Conservation (phyloP, 2,329 filamentous ascomycete species). For the Daldinia eschscholtzii region DNA sequence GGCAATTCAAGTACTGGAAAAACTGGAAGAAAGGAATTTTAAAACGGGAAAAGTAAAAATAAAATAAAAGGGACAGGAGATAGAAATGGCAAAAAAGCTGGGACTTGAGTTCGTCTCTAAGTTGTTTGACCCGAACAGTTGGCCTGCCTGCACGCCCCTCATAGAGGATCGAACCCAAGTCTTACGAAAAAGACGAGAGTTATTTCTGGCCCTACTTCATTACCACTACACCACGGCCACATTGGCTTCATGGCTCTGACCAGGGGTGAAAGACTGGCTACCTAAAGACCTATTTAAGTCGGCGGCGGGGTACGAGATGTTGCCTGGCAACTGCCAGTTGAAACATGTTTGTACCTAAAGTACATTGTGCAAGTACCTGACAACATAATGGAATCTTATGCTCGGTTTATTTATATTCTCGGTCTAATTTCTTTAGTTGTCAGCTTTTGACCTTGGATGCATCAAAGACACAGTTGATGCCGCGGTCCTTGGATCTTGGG, state of each 20-base stretch:
- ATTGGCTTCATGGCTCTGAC: constrained; percentile 1
- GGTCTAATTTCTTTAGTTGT: too few relatives aligned
- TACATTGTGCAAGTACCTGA: background rate
- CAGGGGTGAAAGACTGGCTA: background rate
- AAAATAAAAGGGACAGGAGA: background rate
- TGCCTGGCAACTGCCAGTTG: constrained; percentile 1
- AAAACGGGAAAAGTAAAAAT: background rate
- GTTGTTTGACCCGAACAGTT: constrained; percentile 5
- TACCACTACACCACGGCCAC: constrained; percentile 2
- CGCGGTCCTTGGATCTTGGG: background rate
- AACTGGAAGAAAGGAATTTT: background rate
- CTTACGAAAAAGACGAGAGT: background rate
- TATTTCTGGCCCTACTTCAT: constrained; percentile 6
- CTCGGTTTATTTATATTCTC: background rate
- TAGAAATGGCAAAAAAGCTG: constrained; percentile 1
- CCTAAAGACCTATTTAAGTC: constrained; percentile 1
- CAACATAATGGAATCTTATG: background rate
- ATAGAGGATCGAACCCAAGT: background rate
- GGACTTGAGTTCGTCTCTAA: background rate
- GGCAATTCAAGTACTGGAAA: too few relatives aligned
- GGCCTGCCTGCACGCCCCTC: constrained; percentile 5
- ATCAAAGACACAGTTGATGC: background rate
- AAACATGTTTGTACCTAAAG: background rate
- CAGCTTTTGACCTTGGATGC: too few relatives aligned
- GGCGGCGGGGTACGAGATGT: constrained; percentile 3